Evolutionary conservation across 495 filamentous ascomycete species (phyloP).

Genomic region (Penicillium atrosanguineum): DNA sequence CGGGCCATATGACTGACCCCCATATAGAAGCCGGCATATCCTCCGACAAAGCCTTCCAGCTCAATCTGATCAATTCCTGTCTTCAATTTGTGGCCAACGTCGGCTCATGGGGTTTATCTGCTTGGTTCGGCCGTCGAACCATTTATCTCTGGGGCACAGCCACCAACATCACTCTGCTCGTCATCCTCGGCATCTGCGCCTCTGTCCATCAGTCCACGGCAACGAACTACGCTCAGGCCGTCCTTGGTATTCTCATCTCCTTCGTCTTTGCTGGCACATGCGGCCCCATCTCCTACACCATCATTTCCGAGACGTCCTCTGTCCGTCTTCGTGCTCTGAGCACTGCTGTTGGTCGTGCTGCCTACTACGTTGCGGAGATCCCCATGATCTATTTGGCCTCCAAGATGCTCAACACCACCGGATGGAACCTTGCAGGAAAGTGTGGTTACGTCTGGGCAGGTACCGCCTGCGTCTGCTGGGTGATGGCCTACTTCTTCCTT

Average conservation of each 20-base stretch:
- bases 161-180: slow-evolving; percentile 30
- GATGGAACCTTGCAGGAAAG: slow-evolving; percentile 30
- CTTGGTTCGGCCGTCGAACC: slow-evolving; percentile 45
- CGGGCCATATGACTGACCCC: slow-evolving; percentile 5
- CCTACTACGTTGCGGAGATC: slow-evolving; percentile 45
- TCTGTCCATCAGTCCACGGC: slow-evolving; percentile 34
- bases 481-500: slow-evolving; percentile 27
- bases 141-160: slow-evolving; percentile 45
- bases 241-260: slow-evolving; percentile 52
- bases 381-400: slow-evolving; percentile 50
- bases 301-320: slow-evolving; percentile 56
- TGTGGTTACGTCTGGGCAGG: slow-evolving; percentile 39
- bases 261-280: slow-evolving; percentile 42
- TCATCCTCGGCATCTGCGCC: slow-evolving; percentile 43
- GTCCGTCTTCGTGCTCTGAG: slow-evolving; percentile 51
- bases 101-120: slow-evolving; percentile 22
- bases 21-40: slow-evolving; percentile 27
- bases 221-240: slow-evolving; percentile 45
- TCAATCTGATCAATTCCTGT: slow-evolving; percentile 38
- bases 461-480: slow-evolving; percentile 21
- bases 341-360: slow-evolving; percentile 51
- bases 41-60: slow-evolving; percentile 25
- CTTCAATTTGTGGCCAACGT: slow-evolving; percentile 35
- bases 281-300: slow-evolving; percentile 53
- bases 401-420: slow-evolving; percentile 45